Base-by-base conservation (phyloP, 1,284 basidiomycete genomes). In the Polyporus tsugae region DNA sequence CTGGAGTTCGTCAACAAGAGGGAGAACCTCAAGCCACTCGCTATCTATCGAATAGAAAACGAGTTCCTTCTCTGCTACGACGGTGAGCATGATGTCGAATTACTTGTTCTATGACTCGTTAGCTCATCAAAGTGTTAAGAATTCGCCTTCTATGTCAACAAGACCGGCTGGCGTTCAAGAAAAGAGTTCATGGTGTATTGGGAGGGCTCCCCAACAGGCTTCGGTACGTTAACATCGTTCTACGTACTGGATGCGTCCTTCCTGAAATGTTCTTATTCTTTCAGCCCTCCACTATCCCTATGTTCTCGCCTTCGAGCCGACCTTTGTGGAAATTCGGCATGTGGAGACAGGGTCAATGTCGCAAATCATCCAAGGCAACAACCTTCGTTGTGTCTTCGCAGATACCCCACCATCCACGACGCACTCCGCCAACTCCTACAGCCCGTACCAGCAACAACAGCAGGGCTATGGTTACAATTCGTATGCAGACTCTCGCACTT, bases 71-170 rank as follows among this genome's bases (percentile, higher is more conserved):
- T 99, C 55, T 99, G 98, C 80, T 99, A 99, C 82, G 97, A 99
- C 81, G 95, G 95, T 96, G 72, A 77, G 89, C 82, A 53, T 29
- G 6, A 22, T n/a, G 4, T 17, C 64, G 75, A 52, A 63, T 13
- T 64, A 10, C 67, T 38, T n/a, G 64, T 65, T 46, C 61, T 6
- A 42, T 71, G 42, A 68, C 44, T 29, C 66, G 5, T 13, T 6
- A 53, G n/a, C 10, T 59, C 22, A 62, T 59, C 60, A 29, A 22
- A 1, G 11, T 39, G 9, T n/a, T 15, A 77, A 96, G 97, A 99
- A 82, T 99, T 98, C 79, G 97, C 98, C 0, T 99, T 99, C 79
- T 99, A 98, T 81, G 96, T 99, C 75, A 98, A 99, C 82, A 96
- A 95, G 84, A 97, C 92, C 74, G 98, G 98, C 13, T 95, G 95